Base-by-base conservation (phyloP, 805 yeast species). In the Wickerhamomyces tratensis region DNA sequence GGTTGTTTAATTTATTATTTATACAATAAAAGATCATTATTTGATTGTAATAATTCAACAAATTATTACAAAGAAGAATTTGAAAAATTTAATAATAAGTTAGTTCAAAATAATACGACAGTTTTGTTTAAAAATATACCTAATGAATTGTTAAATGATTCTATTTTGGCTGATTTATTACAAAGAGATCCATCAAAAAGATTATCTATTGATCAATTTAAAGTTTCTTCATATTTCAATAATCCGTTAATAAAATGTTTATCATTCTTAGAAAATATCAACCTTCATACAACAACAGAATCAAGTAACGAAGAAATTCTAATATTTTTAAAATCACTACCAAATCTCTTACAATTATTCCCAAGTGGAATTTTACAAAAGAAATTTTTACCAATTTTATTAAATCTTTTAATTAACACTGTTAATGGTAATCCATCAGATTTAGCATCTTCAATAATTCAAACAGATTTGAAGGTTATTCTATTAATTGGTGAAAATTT, bases 241-340 rank as follows among this genome's bases (percentile, higher is more conserved):
- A 89, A 87, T 48, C 86, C 91, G 41, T 65, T 88, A 40, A 77
- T 91, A 41, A 82, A 83, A 53, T 81, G 94, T 4, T 71, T 91
- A 67, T 77, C 82, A 58, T 81, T 83, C 51, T 61, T 91, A 38
- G 97, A 91, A 55, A 93, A 7, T 27, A 27, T 27, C 30, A 27
- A 85, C 43, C 79, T 86, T 47, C 77, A 88, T 9, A 84, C 95
- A 1, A 82, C 84, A 50, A 64, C 80, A 3, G 65, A 20, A 20
- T 2, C 30, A 7, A 27, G 10, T 27, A 27, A 68, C 7, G 71
- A 71, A 14, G 97, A 91, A 44, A 82, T 82, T 52, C 58, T 74
- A 25, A 66, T 77, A 1, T 87, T 87, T 55, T 67, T 89, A 49
- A 72, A 73, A 42, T 87, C 87, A 1, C 66, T 91, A 41, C 60